These are phyloP conservation scores for Parasitella parasitica DNA, from an alignment of 371 early-diverging fungal species.

Conservation along the genomic window DNA sequence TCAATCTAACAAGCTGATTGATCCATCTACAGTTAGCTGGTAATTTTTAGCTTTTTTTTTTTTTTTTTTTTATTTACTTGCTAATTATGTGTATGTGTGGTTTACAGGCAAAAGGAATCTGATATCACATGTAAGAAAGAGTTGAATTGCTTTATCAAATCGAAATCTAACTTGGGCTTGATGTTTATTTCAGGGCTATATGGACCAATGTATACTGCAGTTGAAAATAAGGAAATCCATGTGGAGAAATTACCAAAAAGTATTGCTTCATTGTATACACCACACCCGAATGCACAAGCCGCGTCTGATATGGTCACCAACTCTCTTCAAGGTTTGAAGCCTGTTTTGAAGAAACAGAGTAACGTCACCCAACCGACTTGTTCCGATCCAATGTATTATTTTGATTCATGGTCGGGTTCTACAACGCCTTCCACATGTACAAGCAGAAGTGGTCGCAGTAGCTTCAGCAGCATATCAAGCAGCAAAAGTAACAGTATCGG, in stretches of 20 bases:
- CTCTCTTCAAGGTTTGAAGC: conserved; percentile 27
- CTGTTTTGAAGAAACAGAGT: conserved; percentile 30
- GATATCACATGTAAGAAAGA: conserved; percentile 39
- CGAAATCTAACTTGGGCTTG: neutral
- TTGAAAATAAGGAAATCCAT: neutral
- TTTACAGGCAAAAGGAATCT: conserved; percentile 31
- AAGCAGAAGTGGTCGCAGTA: conserved; percentile 7
- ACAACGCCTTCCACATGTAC: neutral
- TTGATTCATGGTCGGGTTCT: conserved; percentile 3
- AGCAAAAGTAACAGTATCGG: conserved; percentile 3
- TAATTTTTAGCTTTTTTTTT: neutral
- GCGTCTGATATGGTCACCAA: neutral
- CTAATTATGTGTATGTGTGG: neutral
- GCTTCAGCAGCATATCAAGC: conserved; percentile 10
- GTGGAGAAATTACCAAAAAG: neutral
- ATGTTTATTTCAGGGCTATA: conserved; percentile 24
- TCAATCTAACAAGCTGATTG: conserved; percentile 13
- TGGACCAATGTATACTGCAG: conserved; percentile 30
- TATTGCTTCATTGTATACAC: neutral
- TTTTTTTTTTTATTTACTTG: conserved; percentile 2
- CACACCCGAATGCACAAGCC: neutral
- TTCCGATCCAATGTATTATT: conserved; percentile 14
- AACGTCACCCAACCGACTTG: conserved; percentile 25
- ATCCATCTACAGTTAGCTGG: conserved; percentile 31
- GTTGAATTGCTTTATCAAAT: neutral